Base-by-base conservation (phyloP, 2,329 filamentous ascomycete genomes). In the Alternaria longipes region DNA sequence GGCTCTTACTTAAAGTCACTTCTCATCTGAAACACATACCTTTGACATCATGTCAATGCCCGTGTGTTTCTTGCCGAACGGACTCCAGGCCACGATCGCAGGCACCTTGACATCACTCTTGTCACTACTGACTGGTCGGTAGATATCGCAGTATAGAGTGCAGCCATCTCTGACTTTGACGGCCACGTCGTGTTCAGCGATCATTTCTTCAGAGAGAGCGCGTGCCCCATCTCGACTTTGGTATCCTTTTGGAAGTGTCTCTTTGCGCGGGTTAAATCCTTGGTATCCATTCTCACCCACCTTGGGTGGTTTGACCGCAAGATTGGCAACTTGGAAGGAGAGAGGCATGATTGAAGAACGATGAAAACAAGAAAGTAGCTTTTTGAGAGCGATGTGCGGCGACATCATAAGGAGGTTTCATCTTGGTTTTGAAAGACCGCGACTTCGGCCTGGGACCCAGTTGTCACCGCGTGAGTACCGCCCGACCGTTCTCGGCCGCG, bases 21-120 rank as follows among this genome's bases (percentile, higher is more conserved):
- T 34, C 12, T 9, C 38, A 28, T 8, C 6, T 16, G n/a, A 3
- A 32, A 14, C 0, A 47, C 34, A 16, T 3, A 45, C 51, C 28
- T 59, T 49, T n/a, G 34, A 49, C 57, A 57, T 62, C 54, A 64
- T 61, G 11, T 58, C 54, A 18, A 59, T 54, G 6, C 62, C 55
- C 3, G 57, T 62, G 16, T 59, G 41, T 8, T 59, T 62, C 66
- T 84, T 84, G 22, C 82, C 82, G 62, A 80, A 84, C 5, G 79
- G 79, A 12, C 75, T 78, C 80, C 80, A 84, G 40, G 72, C 73
- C 0, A 84, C 61, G 24, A 84, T 71, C 1, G 79, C 82, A 2
- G 82, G 81, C 0, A 82, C 70, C 32, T 76, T 78, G 8, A 8
- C n/a, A 20, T 30, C 51, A 5, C 12, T 24, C 18, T 41, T 28